Evolutionary conservation across 108 stramenopile genomes (phyloP), one percentile per base, ranked within the genome.

Genomic region (Pseudonitzschia pungens): DNA sequence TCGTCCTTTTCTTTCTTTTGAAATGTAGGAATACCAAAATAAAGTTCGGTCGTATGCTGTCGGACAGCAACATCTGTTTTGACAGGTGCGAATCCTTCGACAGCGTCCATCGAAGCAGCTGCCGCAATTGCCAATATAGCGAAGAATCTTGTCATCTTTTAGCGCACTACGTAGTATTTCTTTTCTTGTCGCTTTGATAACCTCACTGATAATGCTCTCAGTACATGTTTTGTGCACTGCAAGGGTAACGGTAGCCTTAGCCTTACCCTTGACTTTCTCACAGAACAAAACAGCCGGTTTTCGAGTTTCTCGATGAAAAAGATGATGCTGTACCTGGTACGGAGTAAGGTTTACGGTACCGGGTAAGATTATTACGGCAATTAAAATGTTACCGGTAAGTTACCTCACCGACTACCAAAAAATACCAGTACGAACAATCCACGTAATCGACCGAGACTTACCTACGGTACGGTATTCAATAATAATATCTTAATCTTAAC

Each of bases 11-110:
- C 58, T 8, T 70, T 70, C 7, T 76, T 43, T 26, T 45, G 45
- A 74, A 86, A 86, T 11, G 70, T 75, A 21, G 85, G 85, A 54
- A 86, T 79, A 22, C 81, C 81, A 72, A 86, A 82, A 44, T 68
- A 36, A 0, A 86, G 74, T 44, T 63, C 40, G 22, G 82, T 80
- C 43, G 58, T 48, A 8, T 53, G 68, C 10, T 41, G 66, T 48
- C 45, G 45, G 45, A 48, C 45, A n/a, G 43, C 45, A 15, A 22
- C 27, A 16, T 44, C 16, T 16, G 5, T 48, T n/a, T 24, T 48
- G 2, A 48, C 28, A n/a, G 7, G 42, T 9, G 54, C 20, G 54
- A 70, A 56, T 41, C 53, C 55, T 26, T 41, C 43, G 22, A 41
- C 48, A 10, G 54, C 9, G 16, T 15, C 54, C 20, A 55, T 18